Base-by-base conservation (phyloP, 176 grass and related monocot species). In the Neostapfia colusana region DNA sequence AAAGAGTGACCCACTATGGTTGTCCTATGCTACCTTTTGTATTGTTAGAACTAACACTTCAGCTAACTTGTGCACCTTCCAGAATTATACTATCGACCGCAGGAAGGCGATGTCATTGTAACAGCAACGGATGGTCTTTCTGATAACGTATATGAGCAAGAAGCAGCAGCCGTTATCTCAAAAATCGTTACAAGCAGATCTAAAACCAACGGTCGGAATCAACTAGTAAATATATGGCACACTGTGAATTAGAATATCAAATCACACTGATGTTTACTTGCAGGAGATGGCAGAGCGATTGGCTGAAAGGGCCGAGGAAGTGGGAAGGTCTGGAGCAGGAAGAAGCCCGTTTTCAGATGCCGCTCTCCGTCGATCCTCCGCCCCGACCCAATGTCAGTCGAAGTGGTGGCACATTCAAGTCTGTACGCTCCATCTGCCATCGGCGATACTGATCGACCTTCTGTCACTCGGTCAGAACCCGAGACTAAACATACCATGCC, bases 201-300 rank as follows among this genome's bases (percentile, higher is more conserved):
- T 89, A 34, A 89, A 93, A 66, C 90, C 93, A 50, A 75, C 71
- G 81, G 93, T 97, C 13, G 80, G 79, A 66, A 59, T 65, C 38
- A 65, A 65, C 37, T 56, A 6, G 2, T 69, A 25, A 69, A 37
- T 46, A 67, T 56, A 34, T 20, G 21, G 1, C 15, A 11, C 7
- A 7, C 4, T n/a, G 15, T 0, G 1, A 10, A 10, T 66, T 5
- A 23, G 8, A 50, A 76, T 2, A 67, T 58, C 26, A 3, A 65
- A 86, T 51, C 9, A 45, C 67, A 31, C 31, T 31, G 1, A 1
- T 34, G 4, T 8, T 68, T 79, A 16, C 64, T 67, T 83, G 36
- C 84, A 97, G 94, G 91, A 97, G 49, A 93, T 97, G 5, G 94
- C 94, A 0, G 75, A 97, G 70, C 77, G 68, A 23, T 73, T 97